Conservation (phyloP, 331 rosid species). For the Spiraea crenata region DNA sequence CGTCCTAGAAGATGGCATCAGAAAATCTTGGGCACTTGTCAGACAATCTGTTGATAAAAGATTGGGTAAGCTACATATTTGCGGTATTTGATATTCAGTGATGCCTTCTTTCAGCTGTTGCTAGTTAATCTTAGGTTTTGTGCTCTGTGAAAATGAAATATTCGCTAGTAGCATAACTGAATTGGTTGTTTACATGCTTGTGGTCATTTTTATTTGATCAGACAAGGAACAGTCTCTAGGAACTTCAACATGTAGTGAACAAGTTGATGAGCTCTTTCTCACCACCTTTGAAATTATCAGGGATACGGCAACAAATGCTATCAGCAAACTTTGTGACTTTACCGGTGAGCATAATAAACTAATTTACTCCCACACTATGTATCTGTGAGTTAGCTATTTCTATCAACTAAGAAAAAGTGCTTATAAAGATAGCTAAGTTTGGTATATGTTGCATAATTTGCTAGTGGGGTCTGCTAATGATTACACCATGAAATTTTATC, state of each 20-base stretch:
- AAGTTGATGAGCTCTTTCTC: constrained; percentile 49
- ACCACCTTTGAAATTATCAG: constrained; percentile 47
- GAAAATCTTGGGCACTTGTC: constrained; percentile 46
- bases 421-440: background rate
- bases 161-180: background rate
- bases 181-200: constrained; percentile 6
- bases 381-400: background rate
- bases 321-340: constrained; percentile 47
- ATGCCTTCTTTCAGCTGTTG: constrained; percentile 1
- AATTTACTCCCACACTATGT: constrained; percentile 3
- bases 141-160: background rate
- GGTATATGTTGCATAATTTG: background rate
- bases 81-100: background rate
- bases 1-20: constrained; percentile 45
- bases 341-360: constrained; percentile 31
- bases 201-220: constrained; percentile 20
- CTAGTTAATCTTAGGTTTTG: background rate
- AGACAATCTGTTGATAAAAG: constrained; percentile 25
- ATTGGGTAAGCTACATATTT: constrained; percentile 27
- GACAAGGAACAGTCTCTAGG: constrained; percentile 30
- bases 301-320: constrained; percentile 34
- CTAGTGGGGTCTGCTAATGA: background rate
- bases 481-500: background rate
- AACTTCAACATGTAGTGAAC: constrained; percentile 31
- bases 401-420: background rate